Evolutionary conservation across 148 eudicot species (phyloP).

Genomic region (Silene conica): DNA sequence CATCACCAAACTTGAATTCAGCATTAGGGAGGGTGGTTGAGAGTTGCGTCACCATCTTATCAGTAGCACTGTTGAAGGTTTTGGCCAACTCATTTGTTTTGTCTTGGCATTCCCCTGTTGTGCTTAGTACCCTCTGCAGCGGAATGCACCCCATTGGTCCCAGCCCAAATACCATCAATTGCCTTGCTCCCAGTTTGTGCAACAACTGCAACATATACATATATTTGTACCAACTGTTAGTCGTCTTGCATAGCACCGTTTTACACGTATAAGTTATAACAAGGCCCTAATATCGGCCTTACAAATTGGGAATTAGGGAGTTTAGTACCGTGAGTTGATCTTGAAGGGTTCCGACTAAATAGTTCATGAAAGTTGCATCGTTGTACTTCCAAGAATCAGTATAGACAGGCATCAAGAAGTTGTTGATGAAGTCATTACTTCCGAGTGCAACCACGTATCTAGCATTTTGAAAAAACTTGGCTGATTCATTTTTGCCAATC

Average conservation of each 20-base stretch:
- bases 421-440: constrained; percentile 95
- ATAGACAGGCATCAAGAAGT: constrained; percentile 83
- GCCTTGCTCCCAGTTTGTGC: constrained; percentile 64
- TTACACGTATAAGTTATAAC: too few species aligned
- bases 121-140: constrained; percentile 67
- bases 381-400: constrained; percentile 68
- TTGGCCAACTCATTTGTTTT: constrained; percentile 62
- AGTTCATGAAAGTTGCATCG: constrained; percentile 48
- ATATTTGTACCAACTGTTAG: neutral
- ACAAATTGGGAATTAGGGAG: too few species aligned
- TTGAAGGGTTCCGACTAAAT: constrained; percentile 57
- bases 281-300: too few species aligned
- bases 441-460: constrained; percentile 80
- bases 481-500: constrained; percentile 52
- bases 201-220: constrained; percentile 34
- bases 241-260: neutral
- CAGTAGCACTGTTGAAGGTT: constrained; percentile 52
- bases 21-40: constrained; percentile 57
- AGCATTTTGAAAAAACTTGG: constrained; percentile 53
- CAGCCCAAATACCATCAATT: constrained; percentile 75
- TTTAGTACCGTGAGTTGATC: constrained; percentile 53
- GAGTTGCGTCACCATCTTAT: constrained; percentile 38
- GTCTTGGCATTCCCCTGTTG: constrained; percentile 66
- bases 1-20: constrained; percentile 63
- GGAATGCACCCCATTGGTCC: constrained; percentile 97